Base-by-base conservation (phyloP, 2,329 filamentous ascomycete species). In the Aspergillus nomiae region DNA sequence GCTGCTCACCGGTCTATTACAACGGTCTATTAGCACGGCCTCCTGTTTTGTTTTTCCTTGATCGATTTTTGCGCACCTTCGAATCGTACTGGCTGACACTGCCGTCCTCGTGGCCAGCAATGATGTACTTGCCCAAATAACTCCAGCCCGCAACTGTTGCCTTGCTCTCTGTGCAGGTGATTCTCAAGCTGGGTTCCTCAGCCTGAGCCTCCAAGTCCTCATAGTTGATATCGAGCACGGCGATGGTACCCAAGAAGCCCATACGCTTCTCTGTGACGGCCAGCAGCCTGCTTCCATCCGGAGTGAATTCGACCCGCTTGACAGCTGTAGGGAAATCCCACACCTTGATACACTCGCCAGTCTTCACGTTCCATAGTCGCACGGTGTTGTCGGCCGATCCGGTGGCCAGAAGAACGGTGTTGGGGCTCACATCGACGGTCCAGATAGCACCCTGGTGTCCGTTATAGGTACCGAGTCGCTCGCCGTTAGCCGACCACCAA, bases 191-290 rank as follows among this genome's bases (percentile, higher is more conserved):
- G 75, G 90, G 91, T 83, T 97, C 94, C 73, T 93, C 88, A 70
- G 84, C 88, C 85, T 99, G 95, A 78, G 92, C 88, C 67, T 90
- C 92, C 61, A 82, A 67, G 67, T 94, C 84, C 51, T 91, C 93
- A 69, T 89, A 87, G 79, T 88, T 89, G 85, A 99, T 91, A 78
- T 97, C 92, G 76, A 96, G 87, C 68, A 98, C 93, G 66, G 94
- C 90, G 74, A 99, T 97, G 71, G 94, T 96, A 77, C 92, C 92
- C 69, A 98, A 86, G 82, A 92, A 94, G 71, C 95, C 95, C 88
- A 96, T 97, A 75, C 95, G 92, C 90, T 97, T 97, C 85, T 99
- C 95, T 59, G 95, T 99, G 67, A 99, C 94, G 67, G 92, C 94
- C 69, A 99, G 85, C 73, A 99, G 85, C 82, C 92, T 88, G 75